Percentiles rank a stretch among this genome's conserved stretches.
Evolutionary conservation across 106 monocot species (phyloP).

Genomic region (Ottelia alismoides): DNA sequence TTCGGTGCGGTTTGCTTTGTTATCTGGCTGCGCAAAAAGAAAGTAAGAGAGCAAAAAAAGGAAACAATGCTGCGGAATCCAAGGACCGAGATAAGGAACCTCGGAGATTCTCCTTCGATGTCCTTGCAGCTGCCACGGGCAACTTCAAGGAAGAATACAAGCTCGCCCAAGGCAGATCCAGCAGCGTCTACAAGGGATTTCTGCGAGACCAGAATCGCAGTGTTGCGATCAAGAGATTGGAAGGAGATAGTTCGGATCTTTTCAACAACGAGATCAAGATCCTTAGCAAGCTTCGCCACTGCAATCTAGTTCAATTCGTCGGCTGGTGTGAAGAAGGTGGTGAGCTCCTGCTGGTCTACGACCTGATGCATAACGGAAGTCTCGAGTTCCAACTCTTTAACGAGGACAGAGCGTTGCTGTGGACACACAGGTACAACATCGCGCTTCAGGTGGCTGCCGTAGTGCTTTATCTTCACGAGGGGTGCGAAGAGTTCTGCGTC

Average conservation of each 20-base stretch:
- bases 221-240: constrained; percentile 9
- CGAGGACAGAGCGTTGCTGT: no score
- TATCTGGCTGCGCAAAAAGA: background rate
- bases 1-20: no score
- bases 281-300: constrained; percentile 8
- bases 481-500: constrained; percentile 14
- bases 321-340: constrained; percentile 7
- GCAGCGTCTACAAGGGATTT: constrained; percentile 7
- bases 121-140: constrained; percentile 2
- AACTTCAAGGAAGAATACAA: no score
- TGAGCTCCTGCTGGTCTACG: no score
- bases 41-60: no score
- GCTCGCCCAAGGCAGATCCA: constrained; percentile 5
- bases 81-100: constrained; percentile 1
- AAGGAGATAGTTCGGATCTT: background rate
- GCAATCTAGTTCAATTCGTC: constrained; percentile 5
- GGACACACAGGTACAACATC: constrained; percentile 4
- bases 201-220: background rate
- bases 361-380: no score
- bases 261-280: constrained; percentile 2
- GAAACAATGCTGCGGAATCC: background rate
- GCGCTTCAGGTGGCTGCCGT: background rate
- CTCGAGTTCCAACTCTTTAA: no score
- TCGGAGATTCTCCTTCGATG: constrained; percentile 2
- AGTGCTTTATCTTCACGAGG: no score